phyloP scores from a whole-genome alignment of 805 yeast genomes.

The Lachancea cidri region DNA sequence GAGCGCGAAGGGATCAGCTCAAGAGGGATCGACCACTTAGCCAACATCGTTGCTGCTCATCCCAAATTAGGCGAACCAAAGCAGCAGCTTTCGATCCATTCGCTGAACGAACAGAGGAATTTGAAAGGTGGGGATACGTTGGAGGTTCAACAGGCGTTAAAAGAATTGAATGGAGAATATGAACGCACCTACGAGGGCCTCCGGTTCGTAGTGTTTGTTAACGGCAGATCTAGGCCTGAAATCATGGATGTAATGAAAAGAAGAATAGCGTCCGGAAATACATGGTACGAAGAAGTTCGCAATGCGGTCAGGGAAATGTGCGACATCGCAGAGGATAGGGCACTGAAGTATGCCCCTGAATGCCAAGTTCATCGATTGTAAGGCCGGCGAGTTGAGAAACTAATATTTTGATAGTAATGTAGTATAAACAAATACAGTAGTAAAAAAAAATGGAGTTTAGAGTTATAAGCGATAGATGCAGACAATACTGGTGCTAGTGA shows the following conservation, averaged over 20 bases:
- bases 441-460: not conserved
- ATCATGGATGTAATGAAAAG: constrained; percentile 59
- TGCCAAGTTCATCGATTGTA: constrained; percentile 29
- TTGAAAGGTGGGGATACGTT: constrained; percentile 41
- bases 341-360: constrained; percentile 40
- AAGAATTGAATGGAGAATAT: constrained; percentile 52
- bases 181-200: constrained; percentile 66
- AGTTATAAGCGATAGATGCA: constrained; percentile 2
- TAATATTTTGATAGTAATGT: not conserved
- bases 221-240: constrained; percentile 64
- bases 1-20: constrained; percentile 23
- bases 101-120: constrained; percentile 65
- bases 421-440: not conserved
- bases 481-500: not conserved
- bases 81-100: constrained; percentile 53
- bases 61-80: constrained; percentile 77
- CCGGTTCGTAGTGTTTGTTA: constrained; percentile 83
- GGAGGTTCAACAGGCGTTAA: constrained; percentile 44
- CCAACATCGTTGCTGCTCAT: constrained; percentile 78
- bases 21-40: constrained; percentile 23
- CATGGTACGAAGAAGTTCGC: constrained; percentile 44
- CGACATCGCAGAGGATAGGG: constrained; percentile 81
- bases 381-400: not conserved
- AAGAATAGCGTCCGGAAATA: constrained; percentile 40
- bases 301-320: constrained; percentile 87